Evolutionary conservation across 352 stramenopile genomes (phyloP).

Genomic region (Globisporangium cylindrosporum): DNA sequence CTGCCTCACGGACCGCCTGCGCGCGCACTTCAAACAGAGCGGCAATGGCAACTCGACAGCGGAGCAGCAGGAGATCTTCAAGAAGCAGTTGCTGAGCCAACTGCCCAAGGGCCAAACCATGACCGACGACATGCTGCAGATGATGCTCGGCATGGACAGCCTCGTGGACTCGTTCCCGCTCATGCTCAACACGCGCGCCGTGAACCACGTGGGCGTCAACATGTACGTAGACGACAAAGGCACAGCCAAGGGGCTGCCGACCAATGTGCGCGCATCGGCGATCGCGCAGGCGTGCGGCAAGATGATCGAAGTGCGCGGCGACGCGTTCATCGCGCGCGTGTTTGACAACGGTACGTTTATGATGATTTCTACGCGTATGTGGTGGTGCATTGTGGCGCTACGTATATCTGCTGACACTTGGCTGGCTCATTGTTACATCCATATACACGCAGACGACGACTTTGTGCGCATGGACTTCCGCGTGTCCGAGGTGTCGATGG

Average conservation of each 20-base stretch:
- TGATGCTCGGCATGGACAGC: conserved; percentile 87
- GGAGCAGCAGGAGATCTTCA: conserved; percentile 77
- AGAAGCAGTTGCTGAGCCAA: conserved; percentile 74
- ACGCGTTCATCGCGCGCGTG: conserved; percentile 85
- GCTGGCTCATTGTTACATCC: neutral
- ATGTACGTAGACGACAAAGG: conserved; percentile 91
- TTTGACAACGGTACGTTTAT: conserved; percentile 77
- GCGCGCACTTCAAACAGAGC: conserved; percentile 68
- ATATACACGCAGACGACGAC: conserved; percentile 54
- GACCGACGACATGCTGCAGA: conserved; percentile 76
- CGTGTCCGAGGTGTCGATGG: conserved; percentile 55
- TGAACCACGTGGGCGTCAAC: conserved; percentile 76
- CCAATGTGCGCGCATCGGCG: conserved; percentile 74
- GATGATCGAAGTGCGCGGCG: conserved; percentile 81
- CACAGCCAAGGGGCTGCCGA: conserved; percentile 76
- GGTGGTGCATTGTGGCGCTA: neutral
- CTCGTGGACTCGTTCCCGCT: conserved; percentile 87
- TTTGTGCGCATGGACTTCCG: conserved; percentile 84
- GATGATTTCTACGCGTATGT: neutral
- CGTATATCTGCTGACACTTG: neutral
- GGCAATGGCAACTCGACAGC: conserved; percentile 28
- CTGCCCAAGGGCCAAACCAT: conserved; percentile 60
- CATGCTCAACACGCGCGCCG: conserved; percentile 72
- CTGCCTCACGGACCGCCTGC: conserved; percentile 81
- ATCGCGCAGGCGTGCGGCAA: conserved; percentile 81